phyloP scores from a whole-genome alignment of 768 basidiomycete genomes.

The Lactarius pseudohatsudake region DNA sequence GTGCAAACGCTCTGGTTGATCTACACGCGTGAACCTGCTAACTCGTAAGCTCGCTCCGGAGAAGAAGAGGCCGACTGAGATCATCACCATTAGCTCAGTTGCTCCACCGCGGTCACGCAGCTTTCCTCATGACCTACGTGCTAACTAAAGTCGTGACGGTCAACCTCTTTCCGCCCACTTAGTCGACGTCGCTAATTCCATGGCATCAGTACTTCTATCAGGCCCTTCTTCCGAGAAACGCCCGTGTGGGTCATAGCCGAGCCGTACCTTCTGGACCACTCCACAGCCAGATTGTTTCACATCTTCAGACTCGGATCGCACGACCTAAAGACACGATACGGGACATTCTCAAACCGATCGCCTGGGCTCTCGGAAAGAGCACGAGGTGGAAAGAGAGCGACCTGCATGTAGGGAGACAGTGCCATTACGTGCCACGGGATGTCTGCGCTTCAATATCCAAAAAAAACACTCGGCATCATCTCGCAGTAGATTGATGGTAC shows the following conservation, averaged over 20 bases:
- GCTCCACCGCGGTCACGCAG: background rate
- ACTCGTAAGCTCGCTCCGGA: slow-evolving; percentile 3
- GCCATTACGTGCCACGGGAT: background rate
- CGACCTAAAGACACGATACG: background rate
- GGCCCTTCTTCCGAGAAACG: background rate
- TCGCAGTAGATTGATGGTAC: background rate
- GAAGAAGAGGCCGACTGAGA: slow-evolving; percentile 2
- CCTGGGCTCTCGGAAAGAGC: background rate
- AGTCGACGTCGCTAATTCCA: slow-evolving; percentile 5
- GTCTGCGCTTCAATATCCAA: background rate
- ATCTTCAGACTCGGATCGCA: slow-evolving; percentile 3
- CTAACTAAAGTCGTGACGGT: background rate
- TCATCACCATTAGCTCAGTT: slow-evolving; percentile 5
- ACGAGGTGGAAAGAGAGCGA: background rate
- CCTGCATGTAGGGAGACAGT: background rate
- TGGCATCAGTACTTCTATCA: background rate
- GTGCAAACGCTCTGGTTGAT: background rate
- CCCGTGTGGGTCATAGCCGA: background rate
- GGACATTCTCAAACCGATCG: background rate
- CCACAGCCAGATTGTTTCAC: background rate
- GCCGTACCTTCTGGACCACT: slow-evolving; percentile 6
- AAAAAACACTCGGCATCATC: background rate
- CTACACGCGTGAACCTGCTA: slow-evolving; percentile 2
- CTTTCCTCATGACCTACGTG: background rate
- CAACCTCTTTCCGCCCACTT: background rate